These are phyloP conservation scores for Macrotyloma uniflorum DNA, from an alignment of 306 rosid genomes.

Conservation along the genomic window DNA sequence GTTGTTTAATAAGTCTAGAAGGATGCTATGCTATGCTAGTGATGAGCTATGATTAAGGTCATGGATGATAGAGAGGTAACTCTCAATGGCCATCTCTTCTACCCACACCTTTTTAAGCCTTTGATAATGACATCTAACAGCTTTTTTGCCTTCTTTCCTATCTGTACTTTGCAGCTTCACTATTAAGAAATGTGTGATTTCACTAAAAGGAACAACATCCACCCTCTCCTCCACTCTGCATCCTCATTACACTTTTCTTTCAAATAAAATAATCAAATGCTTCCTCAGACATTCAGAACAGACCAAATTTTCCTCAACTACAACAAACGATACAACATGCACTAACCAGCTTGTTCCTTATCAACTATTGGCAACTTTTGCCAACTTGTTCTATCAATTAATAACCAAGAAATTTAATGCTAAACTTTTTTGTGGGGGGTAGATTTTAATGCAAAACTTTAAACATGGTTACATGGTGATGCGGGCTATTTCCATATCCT, in stretches of 20 bases:
- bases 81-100: constrained; percentile 51
- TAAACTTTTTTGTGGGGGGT: background rate
- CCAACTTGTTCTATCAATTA: constrained; percentile 6
- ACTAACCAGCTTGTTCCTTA: constrained; percentile 28
- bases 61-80: constrained; percentile 50
- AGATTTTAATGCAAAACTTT: constrained; percentile 10
- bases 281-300: constrained; percentile 25
- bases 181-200: constrained; percentile 49
- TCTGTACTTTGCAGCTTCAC: constrained; percentile 39
- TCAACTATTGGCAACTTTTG: background rate
- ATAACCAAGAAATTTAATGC: constrained; percentile 10
- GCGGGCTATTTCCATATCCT: constrained; percentile 26
- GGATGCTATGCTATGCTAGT: constrained; percentile 19
- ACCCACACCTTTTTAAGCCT: constrained; percentile 61
- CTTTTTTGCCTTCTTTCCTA: constrained; percentile 47
- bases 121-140: constrained; percentile 72
- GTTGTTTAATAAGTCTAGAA: constrained; percentile 28
- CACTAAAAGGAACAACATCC: constrained; percentile 43
- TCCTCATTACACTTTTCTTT: constrained; percentile 35
- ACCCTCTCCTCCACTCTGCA: constrained; percentile 29
- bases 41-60: constrained; percentile 57
- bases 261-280: constrained; percentile 35
- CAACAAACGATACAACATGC: constrained; percentile 27
- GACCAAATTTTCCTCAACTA: constrained; percentile 2
- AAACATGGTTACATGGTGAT: constrained; percentile 21